Conservation (phyloP, 768 basidiomycete species). For the Mycena kentingensis region DNA sequence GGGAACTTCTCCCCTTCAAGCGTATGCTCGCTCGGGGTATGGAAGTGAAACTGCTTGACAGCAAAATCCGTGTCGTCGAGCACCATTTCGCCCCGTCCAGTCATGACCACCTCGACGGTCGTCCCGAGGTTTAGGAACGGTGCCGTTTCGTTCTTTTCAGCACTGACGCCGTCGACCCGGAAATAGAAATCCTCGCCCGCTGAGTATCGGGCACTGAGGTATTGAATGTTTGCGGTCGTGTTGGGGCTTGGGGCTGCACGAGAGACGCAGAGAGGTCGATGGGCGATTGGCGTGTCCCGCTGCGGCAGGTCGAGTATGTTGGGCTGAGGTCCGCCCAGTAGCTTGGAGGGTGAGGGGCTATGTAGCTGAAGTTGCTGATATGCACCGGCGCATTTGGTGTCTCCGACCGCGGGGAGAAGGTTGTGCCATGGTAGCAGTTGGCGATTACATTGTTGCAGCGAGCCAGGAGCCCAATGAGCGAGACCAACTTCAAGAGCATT, state of each 20-base stretch:
- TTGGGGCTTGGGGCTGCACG: background rate
- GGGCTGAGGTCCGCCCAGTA: background rate
- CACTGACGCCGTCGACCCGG: too few species aligned
- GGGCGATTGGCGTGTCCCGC: background rate
- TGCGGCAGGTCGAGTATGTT: background rate
- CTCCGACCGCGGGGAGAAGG: background rate
- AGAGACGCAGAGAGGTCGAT: constrained; percentile 1
- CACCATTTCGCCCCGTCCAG: background rate
- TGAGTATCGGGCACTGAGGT: background rate
- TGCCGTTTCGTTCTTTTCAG: too few species aligned
- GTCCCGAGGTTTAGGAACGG: too few species aligned
- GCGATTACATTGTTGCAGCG: too few species aligned
- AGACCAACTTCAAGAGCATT: too few species aligned
- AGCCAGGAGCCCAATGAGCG: too few species aligned
- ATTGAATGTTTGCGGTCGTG: background rate
- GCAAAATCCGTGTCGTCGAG: background rate
- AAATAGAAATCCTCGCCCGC: constrained; percentile 2
- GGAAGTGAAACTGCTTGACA: constrained; percentile 11
- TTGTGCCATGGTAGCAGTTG: constrained; percentile 5
- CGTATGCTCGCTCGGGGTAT: constrained; percentile 13
- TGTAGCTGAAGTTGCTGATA: background rate
- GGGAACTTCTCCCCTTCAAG: constrained; percentile 5
- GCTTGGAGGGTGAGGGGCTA: background rate
- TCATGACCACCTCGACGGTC: constrained; percentile 2
- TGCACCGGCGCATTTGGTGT: too few species aligned